Percentiles rank a stretch among this genome's conserved stretches.
Conservation (phyloP, 257 asterid species). For the Thymus mandschuricus region DNA sequence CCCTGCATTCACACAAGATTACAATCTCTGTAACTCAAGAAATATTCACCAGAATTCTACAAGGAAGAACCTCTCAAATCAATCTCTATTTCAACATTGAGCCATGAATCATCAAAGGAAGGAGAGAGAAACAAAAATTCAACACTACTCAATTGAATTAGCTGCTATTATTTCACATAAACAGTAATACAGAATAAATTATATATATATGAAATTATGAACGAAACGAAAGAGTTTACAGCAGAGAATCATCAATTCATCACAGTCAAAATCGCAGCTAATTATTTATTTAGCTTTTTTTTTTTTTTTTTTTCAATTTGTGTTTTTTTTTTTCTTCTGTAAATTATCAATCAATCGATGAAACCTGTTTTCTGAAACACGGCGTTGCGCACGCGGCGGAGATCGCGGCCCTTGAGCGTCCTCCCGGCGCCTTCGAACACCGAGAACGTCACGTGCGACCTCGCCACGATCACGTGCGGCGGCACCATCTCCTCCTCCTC, state of each 20-base stretch:
- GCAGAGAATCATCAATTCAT: neutral
- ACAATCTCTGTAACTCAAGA: neutral
- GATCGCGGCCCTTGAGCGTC: constrained; percentile 87
- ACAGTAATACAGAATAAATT: neutral
- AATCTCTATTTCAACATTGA: neutral
- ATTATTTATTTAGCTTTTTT: neutral
- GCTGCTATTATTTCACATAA: constrained; percentile 24
- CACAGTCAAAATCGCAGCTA: constrained; percentile 19
- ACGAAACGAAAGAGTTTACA: constrained; percentile 3
- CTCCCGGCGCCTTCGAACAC: constrained; percentile 92
- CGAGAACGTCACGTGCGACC: constrained; percentile 87
- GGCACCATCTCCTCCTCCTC: constrained; percentile 75
- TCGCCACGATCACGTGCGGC: constrained; percentile 91
- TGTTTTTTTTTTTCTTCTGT: neutral
- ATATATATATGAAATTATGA: neutral
- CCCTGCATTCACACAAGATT: neutral
- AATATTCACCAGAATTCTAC: neutral
- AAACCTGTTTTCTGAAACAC: constrained; percentile 94
- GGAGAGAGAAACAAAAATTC: neutral
- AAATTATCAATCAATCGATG: constrained; percentile 51
- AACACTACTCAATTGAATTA: neutral
- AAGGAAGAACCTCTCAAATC: neutral
- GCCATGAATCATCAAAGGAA: constrained; percentile 15
- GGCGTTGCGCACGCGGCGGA: constrained; percentile 81
- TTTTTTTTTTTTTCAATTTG: neutral